Evolutionary conservation across 164 flowering plant genomes (phyloP), one percentile per base, ranked within the genome.

Genomic region (Tetracentron sinense): DNA sequence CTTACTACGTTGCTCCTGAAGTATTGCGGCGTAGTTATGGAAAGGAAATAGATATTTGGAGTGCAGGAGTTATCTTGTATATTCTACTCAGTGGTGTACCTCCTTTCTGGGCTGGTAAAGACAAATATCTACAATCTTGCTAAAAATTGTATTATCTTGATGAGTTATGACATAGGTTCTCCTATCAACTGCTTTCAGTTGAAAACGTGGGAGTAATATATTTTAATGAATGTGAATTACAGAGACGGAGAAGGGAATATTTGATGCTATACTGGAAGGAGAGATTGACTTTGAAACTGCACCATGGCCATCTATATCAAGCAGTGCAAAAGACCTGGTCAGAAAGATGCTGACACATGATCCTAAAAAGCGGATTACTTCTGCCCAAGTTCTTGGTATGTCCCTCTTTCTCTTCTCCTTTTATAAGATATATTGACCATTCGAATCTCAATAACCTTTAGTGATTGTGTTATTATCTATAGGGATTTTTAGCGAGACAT

Each of bases 1-100:
- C 98, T 29, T 92, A 89, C 69, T 92, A 92, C 75, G 94, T 93
- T 67, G 96, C 98, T 61, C 98, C 98, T 59, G 98, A 93, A 78
- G 96, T 93, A 23, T 60, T 93, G 31, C 68, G 75, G 16, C 94
- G 96, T 26, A 84, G 68, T 71, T 93, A 93, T 73, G 96, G 97
- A 50, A 90, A 93, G 68, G 98, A 90, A 78, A 76, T 80, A 22
- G 98, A 93, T 69, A 68, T 93, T 38, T 93, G 98, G 98, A 93
- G 98, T 73, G 98, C 96, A 12, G 98, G 98, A 60, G 86, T 92
- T 53, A 93, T 90, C 65, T 70, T 86, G 69, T 86, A 83, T 72
- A 83, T 83, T 67, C 81, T 88, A 69, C 87, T 86, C 50, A 85
- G 93, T 73, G 94, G 90, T 30, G 91, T 83, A 4, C 95, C 95